These are phyloP conservation scores for Leishmania mexicana DNA, from an alignment of 208 protist species.

Conservation along the genomic window DNA sequence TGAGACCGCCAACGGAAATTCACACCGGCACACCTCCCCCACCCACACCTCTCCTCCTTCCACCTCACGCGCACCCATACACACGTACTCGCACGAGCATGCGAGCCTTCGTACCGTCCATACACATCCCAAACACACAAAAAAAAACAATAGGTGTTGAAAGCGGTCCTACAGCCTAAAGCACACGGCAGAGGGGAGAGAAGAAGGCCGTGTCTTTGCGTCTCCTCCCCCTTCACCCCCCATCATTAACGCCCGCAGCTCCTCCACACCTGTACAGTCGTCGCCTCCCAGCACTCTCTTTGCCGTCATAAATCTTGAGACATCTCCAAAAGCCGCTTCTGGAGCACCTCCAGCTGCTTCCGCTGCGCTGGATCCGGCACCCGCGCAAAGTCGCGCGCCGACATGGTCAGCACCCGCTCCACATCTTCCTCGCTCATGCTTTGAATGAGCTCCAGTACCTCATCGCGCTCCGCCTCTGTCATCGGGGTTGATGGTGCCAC, in stretches of 20 bases:
- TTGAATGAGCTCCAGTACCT: constrained; percentile 77
- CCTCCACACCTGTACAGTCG: background rate
- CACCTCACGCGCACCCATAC: background rate
- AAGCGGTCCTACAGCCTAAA: background rate
- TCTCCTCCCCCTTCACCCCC: background rate
- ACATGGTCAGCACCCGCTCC: constrained; percentile 71
- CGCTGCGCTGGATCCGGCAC: constrained; percentile 64
- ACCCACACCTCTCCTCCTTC: background rate
- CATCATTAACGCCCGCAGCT: background rate
- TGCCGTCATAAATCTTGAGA: constrained; percentile 40
- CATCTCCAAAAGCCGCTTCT: constrained; percentile 70
- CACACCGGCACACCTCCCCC: too few species aligned
- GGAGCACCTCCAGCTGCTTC: constrained; percentile 69
- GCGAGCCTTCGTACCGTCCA: background rate
- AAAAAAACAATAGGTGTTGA: background rate
- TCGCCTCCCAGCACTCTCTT: background rate
- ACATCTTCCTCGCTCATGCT: constrained; percentile 83
- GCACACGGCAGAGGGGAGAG: background rate
- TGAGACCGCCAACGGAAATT: background rate
- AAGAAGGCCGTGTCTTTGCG: background rate
- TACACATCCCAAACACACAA: background rate
- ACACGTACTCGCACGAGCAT: background rate
- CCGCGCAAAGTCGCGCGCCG: constrained; percentile 58
- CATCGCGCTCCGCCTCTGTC: constrained; percentile 55
- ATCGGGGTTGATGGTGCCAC: constrained; percentile 11